Conservation (phyloP, 345 rosid species). For the Pistacia integerrima region DNA sequence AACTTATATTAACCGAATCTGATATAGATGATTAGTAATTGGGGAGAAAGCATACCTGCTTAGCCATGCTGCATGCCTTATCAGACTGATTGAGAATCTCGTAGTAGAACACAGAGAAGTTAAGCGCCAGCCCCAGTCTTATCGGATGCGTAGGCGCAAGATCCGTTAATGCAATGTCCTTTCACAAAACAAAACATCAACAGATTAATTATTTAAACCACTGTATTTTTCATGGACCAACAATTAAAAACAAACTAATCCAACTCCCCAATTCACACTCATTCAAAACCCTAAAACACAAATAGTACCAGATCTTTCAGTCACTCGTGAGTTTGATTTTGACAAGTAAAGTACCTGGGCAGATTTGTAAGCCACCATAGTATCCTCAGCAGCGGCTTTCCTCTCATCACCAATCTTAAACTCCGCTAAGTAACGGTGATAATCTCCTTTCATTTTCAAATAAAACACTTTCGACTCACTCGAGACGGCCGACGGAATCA, state of each 20-base stretch:
- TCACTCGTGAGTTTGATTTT: neutral
- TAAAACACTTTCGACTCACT: slow-evolving; percentile 92
- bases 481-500: slow-evolving; percentile 72
- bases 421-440: slow-evolving; percentile 92
- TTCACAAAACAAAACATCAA: slow-evolving; percentile 6
- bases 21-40: neutral
- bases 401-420: slow-evolving; percentile 85
- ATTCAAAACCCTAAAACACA: neutral
- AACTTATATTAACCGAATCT: neutral
- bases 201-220: neutral
- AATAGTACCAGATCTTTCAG: neutral
- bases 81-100: slow-evolving; percentile 92
- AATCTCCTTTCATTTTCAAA: slow-evolving; percentile 97
- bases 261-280: neutral
- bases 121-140: slow-evolving; percentile 81
- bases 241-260: too few relatives aligned
- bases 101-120: slow-evolving; percentile 87
- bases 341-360: slow-evolving; percentile 61
- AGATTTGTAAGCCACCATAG: slow-evolving; percentile 88
- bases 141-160: slow-evolving; percentile 94
- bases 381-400: slow-evolving; percentile 94
- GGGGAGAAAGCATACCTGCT: slow-evolving; percentile 51
- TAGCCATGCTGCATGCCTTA: slow-evolving; percentile 95
- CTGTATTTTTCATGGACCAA: too few relatives aligned
- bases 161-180: slow-evolving; percentile 79